These are phyloP conservation scores for Starmerella powellii DNA, from an alignment of 805 yeast species.

Conservation along the genomic window DNA sequence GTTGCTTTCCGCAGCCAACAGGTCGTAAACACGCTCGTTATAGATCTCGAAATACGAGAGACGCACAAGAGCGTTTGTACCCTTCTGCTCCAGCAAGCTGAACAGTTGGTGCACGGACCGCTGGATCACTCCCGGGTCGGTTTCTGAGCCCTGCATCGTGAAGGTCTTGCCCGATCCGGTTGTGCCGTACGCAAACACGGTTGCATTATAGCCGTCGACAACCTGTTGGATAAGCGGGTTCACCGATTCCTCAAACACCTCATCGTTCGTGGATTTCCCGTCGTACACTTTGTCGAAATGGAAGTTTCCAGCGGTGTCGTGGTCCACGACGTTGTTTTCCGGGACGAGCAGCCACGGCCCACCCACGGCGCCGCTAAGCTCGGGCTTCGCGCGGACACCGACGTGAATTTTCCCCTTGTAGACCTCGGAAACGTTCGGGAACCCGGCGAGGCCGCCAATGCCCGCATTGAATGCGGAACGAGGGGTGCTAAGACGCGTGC, in stretches of 20 bases:
- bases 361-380: background rate
- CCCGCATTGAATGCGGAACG: constrained; percentile 3
- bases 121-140: constrained; percentile 54
- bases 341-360: constrained; percentile 11
- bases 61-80: constrained; percentile 31
- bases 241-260: constrained; percentile 50
- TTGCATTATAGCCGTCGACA: constrained; percentile 69
- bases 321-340: constrained; percentile 9
- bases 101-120: constrained; percentile 53
- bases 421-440: constrained; percentile 12
- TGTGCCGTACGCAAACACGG: constrained; percentile 89
- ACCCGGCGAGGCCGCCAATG: background rate
- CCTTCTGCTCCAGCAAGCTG: constrained; percentile 20
- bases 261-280: constrained; percentile 40
- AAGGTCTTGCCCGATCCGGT: constrained; percentile 88
- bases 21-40: constrained; percentile 75
- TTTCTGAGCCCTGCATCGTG: constrained; percentile 67
- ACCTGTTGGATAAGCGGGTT: constrained; percentile 42
- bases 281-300: constrained; percentile 69
- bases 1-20: constrained; percentile 32
- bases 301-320: constrained; percentile 44
- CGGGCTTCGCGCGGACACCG: constrained; percentile 65
- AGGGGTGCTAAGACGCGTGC: constrained; percentile 14
- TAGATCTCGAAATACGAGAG: constrained; percentile 77
- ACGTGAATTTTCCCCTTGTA: constrained; percentile 68